Percentiles rank a stretch among this genome's conserved stretches.
Evolutionary conservation across 805 yeast genomes (phyloP).

Genomic region (Pichia nakasei): DNA sequence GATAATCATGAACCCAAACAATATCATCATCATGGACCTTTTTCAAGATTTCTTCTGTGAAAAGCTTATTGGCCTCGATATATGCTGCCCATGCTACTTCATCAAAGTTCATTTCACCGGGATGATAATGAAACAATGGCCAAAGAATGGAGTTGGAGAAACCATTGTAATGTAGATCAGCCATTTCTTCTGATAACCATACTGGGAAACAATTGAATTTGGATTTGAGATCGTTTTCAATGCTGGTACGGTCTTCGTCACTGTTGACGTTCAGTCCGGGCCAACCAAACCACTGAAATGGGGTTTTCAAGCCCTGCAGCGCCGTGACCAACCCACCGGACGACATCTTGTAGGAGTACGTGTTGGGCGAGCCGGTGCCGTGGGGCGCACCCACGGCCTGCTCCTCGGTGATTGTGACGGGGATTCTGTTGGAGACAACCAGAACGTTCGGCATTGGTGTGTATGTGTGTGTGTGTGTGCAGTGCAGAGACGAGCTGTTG

Average conservation of each 20-base stretch:
- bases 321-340: slow-evolving; percentile 98
- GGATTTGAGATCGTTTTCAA: slow-evolving; percentile 58
- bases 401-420: slow-evolving; percentile 70
- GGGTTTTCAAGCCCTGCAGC: slow-evolving; percentile 80
- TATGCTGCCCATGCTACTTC: slow-evolving; percentile 98
- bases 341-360: slow-evolving; percentile 82
- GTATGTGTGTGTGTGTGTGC: no score
- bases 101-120: slow-evolving; percentile 98
- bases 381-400: no score
- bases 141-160: slow-evolving; percentile 90
- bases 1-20: slow-evolving; percentile 98
- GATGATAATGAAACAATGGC: slow-evolving; percentile 98
- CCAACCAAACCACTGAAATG: slow-evolving; percentile 98
- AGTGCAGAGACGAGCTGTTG: no score
- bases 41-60: slow-evolving; percentile 65
- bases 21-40: slow-evolving; percentile 74
- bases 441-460: slow-evolving; percentile 51
- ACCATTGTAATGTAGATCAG: slow-evolving; percentile 95
- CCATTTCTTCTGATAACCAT: slow-evolving; percentile 77
- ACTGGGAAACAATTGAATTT: slow-evolving; percentile 89
- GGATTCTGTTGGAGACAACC: slow-evolving; percentile 90
- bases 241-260: slow-evolving; percentile 51
- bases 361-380: no score
- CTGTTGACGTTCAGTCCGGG: slow-evolving; percentile 86
- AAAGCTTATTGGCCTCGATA: slow-evolving; percentile 79